Evolutionary conservation across 768 basidiomycete genomes (phyloP).

Genomic region (Hortiboletus flavorubellus): DNA sequence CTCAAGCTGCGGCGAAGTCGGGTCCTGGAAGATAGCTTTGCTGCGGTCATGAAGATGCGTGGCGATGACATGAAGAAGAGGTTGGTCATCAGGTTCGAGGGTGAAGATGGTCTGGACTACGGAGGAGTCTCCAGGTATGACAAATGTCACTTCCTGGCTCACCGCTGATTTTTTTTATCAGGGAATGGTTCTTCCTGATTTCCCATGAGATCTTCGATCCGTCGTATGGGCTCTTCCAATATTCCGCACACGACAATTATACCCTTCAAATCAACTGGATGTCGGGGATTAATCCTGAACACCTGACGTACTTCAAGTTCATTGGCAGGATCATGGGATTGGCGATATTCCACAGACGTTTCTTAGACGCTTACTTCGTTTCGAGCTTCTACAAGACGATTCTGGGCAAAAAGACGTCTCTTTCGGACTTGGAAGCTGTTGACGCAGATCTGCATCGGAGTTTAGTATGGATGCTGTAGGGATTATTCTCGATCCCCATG

Average conservation of each 20-base stretch:
- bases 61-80: conserved; percentile 68
- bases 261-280: conserved; percentile 78
- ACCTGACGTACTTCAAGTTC: conserved; percentile 79
- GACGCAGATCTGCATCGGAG: conserved; percentile 69
- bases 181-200: conserved; percentile 85
- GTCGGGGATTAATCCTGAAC: conserved; percentile 73
- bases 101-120: conserved; percentile 77
- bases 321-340: conserved; percentile 72
- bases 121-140: conserved; percentile 70
- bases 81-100: conserved; percentile 72
- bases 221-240: conserved; percentile 78
- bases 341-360: conserved; percentile 74
- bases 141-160: background rate
- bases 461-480: conserved; percentile 73
- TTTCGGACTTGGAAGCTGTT: conserved; percentile 67
- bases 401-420: conserved; percentile 52
- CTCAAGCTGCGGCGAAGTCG: conserved; percentile 76
- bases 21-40: conserved; percentile 85
- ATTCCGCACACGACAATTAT: conserved; percentile 77
- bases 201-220: conserved; percentile 84
- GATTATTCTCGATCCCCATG: conserved; percentile 8
- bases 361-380: conserved; percentile 79
- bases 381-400: conserved; percentile 81
- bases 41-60: conserved; percentile 76
- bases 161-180: conserved; percentile 25